These are phyloP conservation scores for Panicum hallii DNA, from an alignment of 202 grass and related monocot genomes.

Conservation along the genomic window DNA sequence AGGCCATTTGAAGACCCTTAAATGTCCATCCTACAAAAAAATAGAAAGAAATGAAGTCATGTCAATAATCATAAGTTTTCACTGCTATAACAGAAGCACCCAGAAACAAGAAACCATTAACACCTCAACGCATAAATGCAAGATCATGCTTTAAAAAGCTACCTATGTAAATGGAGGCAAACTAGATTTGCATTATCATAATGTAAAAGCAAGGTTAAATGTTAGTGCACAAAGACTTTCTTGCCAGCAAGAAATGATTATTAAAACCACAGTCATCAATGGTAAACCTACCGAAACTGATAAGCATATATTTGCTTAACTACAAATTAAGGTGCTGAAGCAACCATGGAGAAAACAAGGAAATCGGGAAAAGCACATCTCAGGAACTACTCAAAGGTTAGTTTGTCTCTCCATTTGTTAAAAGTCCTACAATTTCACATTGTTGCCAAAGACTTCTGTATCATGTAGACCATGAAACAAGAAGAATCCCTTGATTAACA, in stretches of 20 bases:
- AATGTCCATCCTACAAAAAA: conserved; percentile 78
- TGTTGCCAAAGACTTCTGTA: conserved; percentile 4
- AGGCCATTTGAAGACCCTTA: conserved; percentile 95
- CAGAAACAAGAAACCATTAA: not conserved
- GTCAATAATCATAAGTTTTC: conserved; percentile 29
- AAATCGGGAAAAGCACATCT: conserved; percentile 25
- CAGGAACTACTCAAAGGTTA: conserved; percentile 24
- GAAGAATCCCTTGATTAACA: not conserved
- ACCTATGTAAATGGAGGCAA: not conserved
- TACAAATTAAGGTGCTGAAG: not conserved
- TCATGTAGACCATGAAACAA: conserved; percentile 23
- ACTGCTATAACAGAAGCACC: not conserved
- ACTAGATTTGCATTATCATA: not conserved
- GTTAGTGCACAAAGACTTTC: not conserved
- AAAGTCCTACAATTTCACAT: not conserved
- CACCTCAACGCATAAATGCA: not conserved
- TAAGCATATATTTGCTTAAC: not conserved
- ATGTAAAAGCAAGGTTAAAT: conserved; percentile 1
- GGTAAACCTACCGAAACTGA: not conserved
- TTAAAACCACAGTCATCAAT: not conserved
- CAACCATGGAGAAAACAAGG: conserved; percentile 21
- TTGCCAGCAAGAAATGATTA: conserved; percentile 9
- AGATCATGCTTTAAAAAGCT: not conserved
- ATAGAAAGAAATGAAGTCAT: conserved; percentile 26
- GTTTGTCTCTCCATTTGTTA: conserved; percentile 4